Evolutionary conservation across 805 yeast genomes (phyloP), one percentile per base, ranked within the genome.

Genomic region (Diddensiella caesifluorescens): DNA sequence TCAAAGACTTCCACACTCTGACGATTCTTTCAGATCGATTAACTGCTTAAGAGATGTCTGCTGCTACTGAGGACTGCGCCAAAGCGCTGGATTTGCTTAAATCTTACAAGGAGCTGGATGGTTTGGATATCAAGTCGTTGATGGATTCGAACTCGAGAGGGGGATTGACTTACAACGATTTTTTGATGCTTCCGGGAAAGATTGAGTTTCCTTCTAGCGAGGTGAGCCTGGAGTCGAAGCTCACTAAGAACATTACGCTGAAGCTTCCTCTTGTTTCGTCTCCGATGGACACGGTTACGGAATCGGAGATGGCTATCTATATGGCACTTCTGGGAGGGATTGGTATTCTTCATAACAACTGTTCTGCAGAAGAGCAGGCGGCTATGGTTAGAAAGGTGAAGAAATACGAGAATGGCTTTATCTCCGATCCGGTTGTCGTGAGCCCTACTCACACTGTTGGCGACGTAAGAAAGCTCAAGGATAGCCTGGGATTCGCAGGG

Each of bases 201-300:
- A 85, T 90, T 60, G 69, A 79, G 57, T 89, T 89, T 72, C 85
- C 96, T 49, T 77, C 97, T 22, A 73, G 81, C 40, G 69, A 55
- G 18, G 97, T 92, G 47, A 68, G 70, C 38, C 73, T 90, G 63
- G 95, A 89, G 55, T 75, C 95, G 51, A 83, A 77, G 66, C 73
- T 92, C 67, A 90, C 98, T 61, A 89, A 83, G 73, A 83, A 82
- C 61, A 92, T 92, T 73, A 68, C 92, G 42, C 74, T 92, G 68
- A 88, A 83, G 73, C 73, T 95, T 35, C 98, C 98, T 45, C 87
- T 92, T 54, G 90, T 92, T 47, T 90, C 97, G 16, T 87, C 97
- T 59, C 98, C 98, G 56, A 92, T 92, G 98, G 98, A 92, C 70
- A 92, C 98, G 38, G 98, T 92, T 53, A 92, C 98, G 45, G 98